These are phyloP conservation scores for Leccinum ochraceum DNA, from an alignment of 768 basidiomycete species.

Conservation along the genomic window DNA sequence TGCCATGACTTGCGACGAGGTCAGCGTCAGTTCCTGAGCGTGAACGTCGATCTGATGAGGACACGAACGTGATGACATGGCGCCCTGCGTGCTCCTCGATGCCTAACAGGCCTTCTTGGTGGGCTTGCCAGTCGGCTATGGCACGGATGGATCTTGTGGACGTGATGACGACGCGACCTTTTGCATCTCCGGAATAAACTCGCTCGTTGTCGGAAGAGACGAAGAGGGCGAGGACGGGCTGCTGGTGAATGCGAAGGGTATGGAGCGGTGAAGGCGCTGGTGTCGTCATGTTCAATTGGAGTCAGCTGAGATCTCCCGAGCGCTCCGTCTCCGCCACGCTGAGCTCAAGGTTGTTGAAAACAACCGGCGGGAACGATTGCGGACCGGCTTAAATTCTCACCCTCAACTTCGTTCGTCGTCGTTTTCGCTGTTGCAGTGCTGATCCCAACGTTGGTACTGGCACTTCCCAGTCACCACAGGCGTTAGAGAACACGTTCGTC, in stretches of 20 bases:
- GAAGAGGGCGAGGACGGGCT: conserved; percentile 58
- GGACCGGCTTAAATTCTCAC: too few relatives aligned
- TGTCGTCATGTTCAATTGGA: neutral
- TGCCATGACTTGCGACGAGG: conserved; percentile 53
- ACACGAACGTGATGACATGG: conserved; percentile 73
- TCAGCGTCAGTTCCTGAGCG: neutral
- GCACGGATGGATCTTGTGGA: conserved; percentile 78
- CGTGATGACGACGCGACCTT: conserved; percentile 75
- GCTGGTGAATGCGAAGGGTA: conserved; percentile 70
- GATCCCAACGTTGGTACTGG: too few relatives aligned
- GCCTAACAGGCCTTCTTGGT: conserved; percentile 74
- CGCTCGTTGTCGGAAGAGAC: conserved; percentile 75
- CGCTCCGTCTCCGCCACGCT: too few relatives aligned
- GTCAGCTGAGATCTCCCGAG: too few relatives aligned
- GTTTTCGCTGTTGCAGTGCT: too few relatives aligned
- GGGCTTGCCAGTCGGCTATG: conserved; percentile 74
- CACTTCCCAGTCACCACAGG: too few relatives aligned
- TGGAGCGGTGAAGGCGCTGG: conserved; percentile 64
- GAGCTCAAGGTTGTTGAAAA: too few relatives aligned
- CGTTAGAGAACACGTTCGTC: too few relatives aligned
- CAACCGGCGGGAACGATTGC: too few relatives aligned
- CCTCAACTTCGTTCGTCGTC: too few relatives aligned
- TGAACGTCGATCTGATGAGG: neutral
- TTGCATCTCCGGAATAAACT: conserved; percentile 83
- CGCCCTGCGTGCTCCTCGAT: conserved; percentile 68